phyloP scores from a whole-genome alignment of 768 basidiomycete species.

The Sarcomyxa edulis region DNA sequence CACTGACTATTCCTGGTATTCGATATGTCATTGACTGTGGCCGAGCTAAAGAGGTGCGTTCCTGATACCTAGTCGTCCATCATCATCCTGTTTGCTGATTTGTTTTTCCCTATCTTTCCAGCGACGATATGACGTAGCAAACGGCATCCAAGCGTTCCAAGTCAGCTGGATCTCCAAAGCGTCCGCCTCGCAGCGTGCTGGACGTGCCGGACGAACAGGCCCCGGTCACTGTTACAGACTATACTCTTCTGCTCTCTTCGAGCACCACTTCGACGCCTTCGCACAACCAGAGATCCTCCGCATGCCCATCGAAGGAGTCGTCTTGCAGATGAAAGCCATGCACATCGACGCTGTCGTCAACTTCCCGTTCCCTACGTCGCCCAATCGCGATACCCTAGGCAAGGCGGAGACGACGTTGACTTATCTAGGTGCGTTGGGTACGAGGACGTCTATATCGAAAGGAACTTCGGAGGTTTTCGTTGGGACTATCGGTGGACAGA shows the following conservation, averaged over 20 bases:
- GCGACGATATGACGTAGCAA: constrained; percentile 78
- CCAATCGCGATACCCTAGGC: constrained; percentile 67
- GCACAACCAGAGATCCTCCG: constrained; percentile 89
- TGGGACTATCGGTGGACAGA: constrained; percentile 39
- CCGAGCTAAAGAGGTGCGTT: constrained; percentile 81
- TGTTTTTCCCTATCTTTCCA: constrained; percentile 20
- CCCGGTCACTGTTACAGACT: constrained; percentile 98
- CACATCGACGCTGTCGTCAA: constrained; percentile 95
- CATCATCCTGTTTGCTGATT: neutral
- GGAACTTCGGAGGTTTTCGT: constrained; percentile 16
- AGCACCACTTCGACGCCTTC: constrained; percentile 87
- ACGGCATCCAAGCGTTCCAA: constrained; percentile 87
- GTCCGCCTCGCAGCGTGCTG: constrained; percentile 89
- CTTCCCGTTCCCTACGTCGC: constrained; percentile 97
- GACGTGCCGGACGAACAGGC: constrained; percentile 95
- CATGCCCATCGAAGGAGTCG: constrained; percentile 94
- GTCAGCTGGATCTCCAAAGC: constrained; percentile 95
- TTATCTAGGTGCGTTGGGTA: constrained; percentile 76
- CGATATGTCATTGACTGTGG: constrained; percentile 98
- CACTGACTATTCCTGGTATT: constrained; percentile 94
- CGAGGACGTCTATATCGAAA: constrained; percentile 14
- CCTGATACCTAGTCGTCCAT: neutral
- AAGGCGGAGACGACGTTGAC: constrained; percentile 80
- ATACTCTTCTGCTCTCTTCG: constrained; percentile 92
- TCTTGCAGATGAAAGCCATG: constrained; percentile 99